Evolutionary conservation across 768 basidiomycete species (phyloP).

Genomic region (Lentinula detonsa): DNA sequence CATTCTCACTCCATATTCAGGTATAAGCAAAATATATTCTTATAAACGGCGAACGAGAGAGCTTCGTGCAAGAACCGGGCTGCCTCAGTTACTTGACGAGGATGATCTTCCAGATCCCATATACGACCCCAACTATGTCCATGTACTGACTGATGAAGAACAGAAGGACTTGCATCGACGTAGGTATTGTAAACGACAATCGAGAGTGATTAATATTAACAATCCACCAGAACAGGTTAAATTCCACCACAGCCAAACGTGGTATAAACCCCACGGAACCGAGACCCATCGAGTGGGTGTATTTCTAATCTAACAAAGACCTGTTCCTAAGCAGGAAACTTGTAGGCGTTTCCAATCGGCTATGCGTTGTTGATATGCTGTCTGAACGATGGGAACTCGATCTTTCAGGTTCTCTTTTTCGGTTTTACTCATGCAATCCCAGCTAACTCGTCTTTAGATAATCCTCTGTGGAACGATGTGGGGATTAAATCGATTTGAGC

Average conservation of each 20-base stretch:
- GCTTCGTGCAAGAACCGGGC: slow-evolving; percentile 53
- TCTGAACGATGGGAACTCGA: slow-evolving; percentile 68
- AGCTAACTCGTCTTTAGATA: slow-evolving; percentile 26
- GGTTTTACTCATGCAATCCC: not conserved
- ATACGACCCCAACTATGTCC: slow-evolving; percentile 65
- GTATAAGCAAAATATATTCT: slow-evolving; percentile 68
- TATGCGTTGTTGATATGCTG: slow-evolving; percentile 69
- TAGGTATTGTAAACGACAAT: slow-evolving; percentile 25
- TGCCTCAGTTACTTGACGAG: slow-evolving; percentile 64
- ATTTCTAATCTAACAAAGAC: not conserved
- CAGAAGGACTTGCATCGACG: slow-evolving; percentile 61
- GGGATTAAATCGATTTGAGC: slow-evolving; percentile 65
- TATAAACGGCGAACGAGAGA: slow-evolving; percentile 57
- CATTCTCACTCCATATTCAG: slow-evolving; percentile 25
- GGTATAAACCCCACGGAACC: slow-evolving; percentile 84
- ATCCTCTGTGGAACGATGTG: slow-evolving; percentile 77
- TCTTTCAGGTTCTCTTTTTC: slow-evolving; percentile 56
- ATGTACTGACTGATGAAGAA: slow-evolving; percentile 61
- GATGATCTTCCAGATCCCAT: slow-evolving; percentile 80
- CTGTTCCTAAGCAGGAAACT: slow-evolving; percentile 15
- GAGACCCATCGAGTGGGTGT: slow-evolving; percentile 65
- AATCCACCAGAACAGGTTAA: slow-evolving; percentile 51
- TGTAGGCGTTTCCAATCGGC: slow-evolving; percentile 35
- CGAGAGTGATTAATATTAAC: not conserved
- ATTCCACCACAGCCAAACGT: slow-evolving; percentile 69